phyloP scores from a whole-genome alignment of 352 stramenopile genomes.

The Albugo laibachii region DNA sequence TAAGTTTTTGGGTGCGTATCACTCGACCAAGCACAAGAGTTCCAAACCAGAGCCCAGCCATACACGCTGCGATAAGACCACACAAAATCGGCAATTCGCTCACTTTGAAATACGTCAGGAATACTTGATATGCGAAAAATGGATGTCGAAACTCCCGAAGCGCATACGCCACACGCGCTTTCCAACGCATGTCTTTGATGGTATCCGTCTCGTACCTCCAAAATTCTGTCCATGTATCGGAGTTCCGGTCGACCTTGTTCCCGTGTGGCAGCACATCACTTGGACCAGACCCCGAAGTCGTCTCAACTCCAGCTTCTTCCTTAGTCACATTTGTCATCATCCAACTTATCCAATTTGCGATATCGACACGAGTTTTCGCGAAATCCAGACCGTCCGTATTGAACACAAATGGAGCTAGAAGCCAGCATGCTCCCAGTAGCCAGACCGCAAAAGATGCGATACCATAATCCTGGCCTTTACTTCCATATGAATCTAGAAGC shows the following conservation, averaged over 20 bases:
- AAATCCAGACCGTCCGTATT: constrained; percentile 79
- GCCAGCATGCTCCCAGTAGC: constrained; percentile 58
- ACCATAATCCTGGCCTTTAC: constrained; percentile 71
- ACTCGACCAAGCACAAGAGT: constrained; percentile 22
- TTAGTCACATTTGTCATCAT: constrained; percentile 41
- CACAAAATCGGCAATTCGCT: constrained; percentile 38
- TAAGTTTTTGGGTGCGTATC: constrained; percentile 37
- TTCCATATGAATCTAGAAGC: constrained; percentile 53
- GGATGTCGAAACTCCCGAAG: constrained; percentile 59
- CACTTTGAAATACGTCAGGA: constrained; percentile 49
- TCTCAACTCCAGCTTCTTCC: constrained; percentile 5
- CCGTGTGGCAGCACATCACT: constrained; percentile 15
- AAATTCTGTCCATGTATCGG: constrained; percentile 61
- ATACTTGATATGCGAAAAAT: constrained; percentile 70
- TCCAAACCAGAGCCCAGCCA: constrained; percentile 42
- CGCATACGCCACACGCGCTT: constrained; percentile 39
- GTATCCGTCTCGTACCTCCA: constrained; percentile 57
- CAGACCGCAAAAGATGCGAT: constrained; percentile 78
- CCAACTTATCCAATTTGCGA: constrained; percentile 65
- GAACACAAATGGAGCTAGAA: constrained; percentile 72
- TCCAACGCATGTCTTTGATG: constrained; percentile 38
- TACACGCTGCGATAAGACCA: constrained; percentile 33
- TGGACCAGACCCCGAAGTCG: constrained; percentile 2
- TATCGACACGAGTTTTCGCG: constrained; percentile 63
- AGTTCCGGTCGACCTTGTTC: constrained; percentile 6